Base-by-base conservation (phyloP, 2,329 filamentous ascomycete genomes). In the Claviceps capensis region DNA sequence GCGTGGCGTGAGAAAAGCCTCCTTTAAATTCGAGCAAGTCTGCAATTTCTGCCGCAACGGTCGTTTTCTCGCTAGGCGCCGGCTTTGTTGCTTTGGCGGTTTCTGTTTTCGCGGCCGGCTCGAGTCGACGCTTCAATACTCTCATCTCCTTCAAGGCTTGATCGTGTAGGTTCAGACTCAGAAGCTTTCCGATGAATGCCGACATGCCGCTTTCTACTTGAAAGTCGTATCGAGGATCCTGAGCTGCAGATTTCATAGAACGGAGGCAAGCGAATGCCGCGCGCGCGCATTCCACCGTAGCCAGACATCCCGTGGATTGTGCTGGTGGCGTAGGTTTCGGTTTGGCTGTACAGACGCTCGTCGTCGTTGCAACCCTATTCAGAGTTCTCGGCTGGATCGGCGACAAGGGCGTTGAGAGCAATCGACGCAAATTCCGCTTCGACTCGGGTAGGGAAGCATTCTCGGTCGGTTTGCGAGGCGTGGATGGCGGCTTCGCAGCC, bases 131-230 rank as follows among this genome's bases (percentile, higher is more conserved):
- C 63, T 86, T 88, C 57, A 90, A 63, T 11, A 82, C 68, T 42
- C 78, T 72, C 53, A 90, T 63, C 60, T 90, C 86, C 60, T 81
- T 86, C 43, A 81, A 66, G 0, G 86, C 85, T 52, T 83, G 71
- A n/a, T 81, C 78, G 46, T 85, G 77, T 49, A 89, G 65, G 1
- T 79, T 78, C 47, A 88, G 70, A 0, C 72, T 69, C 14, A 88
- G 68, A 1, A 90, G 70, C 61, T 82, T 87, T 41, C 78, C 77
- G 41, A 84, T 67, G 50, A 90, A 73, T 0, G 82, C 80, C 16
- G 84, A 78, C 74, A 87, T 85, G 51, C 85, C 86, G 54, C 74
- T 81, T 62, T 90, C 86, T 4, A 90, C 65, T 61, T 90, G 85
- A 41, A 86, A 68, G 45, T 78, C 74, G 1, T 79, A 75, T n/a